Evolutionary conservation across 169 alveolate genomes (phyloP).

Genomic region (Haemoproteus tartakovskyi): DNA sequence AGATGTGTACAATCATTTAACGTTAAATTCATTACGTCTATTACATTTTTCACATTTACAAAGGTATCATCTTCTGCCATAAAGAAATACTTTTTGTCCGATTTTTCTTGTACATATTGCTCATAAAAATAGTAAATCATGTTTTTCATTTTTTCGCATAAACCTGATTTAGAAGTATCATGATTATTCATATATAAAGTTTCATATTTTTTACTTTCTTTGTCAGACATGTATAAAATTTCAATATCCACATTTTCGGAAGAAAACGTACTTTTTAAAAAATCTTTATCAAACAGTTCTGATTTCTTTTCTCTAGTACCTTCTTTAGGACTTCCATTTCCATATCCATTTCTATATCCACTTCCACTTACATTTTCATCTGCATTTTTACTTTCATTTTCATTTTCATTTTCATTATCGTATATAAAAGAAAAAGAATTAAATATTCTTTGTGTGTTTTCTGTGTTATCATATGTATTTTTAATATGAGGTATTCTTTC

Average conservation of each 20-base stretch:
- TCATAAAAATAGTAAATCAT: constrained; percentile 42
- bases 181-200: not conserved
- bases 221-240: constrained; percentile 22
- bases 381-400: not conserved
- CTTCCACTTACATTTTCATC: not conserved
- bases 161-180: not conserved
- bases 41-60: constrained; percentile 37
- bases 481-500: constrained; percentile 15
- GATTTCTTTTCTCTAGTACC: not conserved
- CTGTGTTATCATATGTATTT: constrained; percentile 38
- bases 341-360: too few species aligned
- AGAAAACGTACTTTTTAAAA: constrained; percentile 32
- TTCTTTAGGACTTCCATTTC: not conserved
- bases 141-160: constrained; percentile 8
- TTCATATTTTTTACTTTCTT: constrained; percentile 10
- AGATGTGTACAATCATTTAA: constrained; percentile 36
- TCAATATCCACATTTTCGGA: constrained; percentile 6
- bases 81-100: constrained; percentile 17
- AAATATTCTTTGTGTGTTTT: constrained; percentile 9
- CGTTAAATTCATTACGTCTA: constrained; percentile 55
- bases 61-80: constrained; percentile 33
- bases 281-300: not conserved
- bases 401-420: not conserved
- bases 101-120: constrained; percentile 19
- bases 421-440: not conserved